phyloP scores from a whole-genome alignment of 2,329 filamentous ascomycete genomes.

The Aureobasidium pullulans region DNA sequence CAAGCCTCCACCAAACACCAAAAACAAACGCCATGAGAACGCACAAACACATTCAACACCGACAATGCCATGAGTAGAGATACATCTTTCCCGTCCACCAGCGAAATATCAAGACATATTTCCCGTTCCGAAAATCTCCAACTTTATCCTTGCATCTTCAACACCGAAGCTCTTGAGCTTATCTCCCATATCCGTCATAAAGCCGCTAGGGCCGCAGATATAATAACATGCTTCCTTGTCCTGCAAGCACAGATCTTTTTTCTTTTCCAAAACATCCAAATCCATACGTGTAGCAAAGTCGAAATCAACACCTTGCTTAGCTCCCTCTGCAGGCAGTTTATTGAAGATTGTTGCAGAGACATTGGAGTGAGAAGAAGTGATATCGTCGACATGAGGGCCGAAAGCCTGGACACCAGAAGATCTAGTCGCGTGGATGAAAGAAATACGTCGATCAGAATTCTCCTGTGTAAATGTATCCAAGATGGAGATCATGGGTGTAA shows the following conservation, averaged over 20 bases:
- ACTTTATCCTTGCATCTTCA: conserved; percentile 49
- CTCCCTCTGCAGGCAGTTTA: conserved; percentile 41
- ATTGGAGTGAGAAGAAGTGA: neutral
- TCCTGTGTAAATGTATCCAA: conserved; percentile 46
- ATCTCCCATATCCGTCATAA: conserved; percentile 57
- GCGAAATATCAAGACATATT: neutral
- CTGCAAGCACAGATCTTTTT: conserved; percentile 48
- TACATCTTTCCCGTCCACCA: neutral
- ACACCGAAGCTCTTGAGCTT: conserved; percentile 52
- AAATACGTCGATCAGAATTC: conserved; percentile 41
- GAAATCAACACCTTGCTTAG: conserved; percentile 49
- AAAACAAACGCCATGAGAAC: neutral
- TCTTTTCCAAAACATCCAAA: conserved; percentile 47
- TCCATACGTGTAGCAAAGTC: conserved; percentile 52
- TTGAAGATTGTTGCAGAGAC: conserved; percentile 53
- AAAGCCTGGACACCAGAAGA: conserved; percentile 50
- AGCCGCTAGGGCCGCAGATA: conserved; percentile 61
- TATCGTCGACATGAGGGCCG: conserved; percentile 37
- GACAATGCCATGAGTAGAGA: neutral
- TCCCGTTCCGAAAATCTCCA: conserved; percentile 41
- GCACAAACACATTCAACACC: neutral
- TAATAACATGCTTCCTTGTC: conserved; percentile 57
- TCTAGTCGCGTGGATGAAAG: conserved; percentile 57
- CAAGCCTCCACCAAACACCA: neutral
- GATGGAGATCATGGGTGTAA: conserved; percentile 60